A percentile compares a stretch with the other conserved stretches of the same genome.
Evolutionary conservation across 768 basidiomycete species (phyloP).

Genomic region (Boletus sp.): DNA sequence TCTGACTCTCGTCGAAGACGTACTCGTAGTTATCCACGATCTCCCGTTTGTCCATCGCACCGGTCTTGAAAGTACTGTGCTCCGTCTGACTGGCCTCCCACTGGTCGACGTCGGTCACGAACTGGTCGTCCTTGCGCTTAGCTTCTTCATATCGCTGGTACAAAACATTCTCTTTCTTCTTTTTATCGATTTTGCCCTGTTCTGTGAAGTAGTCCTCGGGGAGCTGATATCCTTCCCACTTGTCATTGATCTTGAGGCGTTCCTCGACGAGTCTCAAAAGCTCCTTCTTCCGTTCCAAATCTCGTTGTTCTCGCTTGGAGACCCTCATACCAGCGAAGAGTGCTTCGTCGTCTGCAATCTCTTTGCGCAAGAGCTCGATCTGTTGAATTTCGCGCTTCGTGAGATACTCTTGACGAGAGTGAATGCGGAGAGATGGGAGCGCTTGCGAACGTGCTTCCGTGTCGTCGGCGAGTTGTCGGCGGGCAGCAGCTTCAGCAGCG

Average conservation of each 20-base stretch:
- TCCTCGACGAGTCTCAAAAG: constrained; percentile 90
- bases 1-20: constrained; percentile 97
- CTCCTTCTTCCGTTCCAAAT: constrained; percentile 91
- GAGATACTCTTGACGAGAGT: constrained; percentile 93
- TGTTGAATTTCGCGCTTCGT: constrained; percentile 96
- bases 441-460: constrained; percentile 51
- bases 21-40: constrained; percentile 89
- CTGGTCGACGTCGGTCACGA: constrained; percentile 95
- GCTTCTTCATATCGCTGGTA: constrained; percentile 96
- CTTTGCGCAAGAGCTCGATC: constrained; percentile 87
- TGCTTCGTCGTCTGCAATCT: constrained; percentile 92
- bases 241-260: constrained; percentile 91
- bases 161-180: constrained; percentile 89
- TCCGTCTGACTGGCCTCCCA: constrained; percentile 94
- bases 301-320: constrained; percentile 75
- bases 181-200: constrained; percentile 96
- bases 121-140: constrained; percentile 88
- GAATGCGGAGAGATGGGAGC: constrained; percentile 74
- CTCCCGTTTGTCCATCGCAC: constrained; percentile 87
- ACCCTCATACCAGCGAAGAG: constrained; percentile 90
- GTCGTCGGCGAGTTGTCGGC: constrained; percentile 83
- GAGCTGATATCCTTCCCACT: constrained; percentile 92
- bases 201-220: constrained; percentile 99
- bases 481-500: constrained; percentile 78
- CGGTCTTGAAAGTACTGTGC: constrained; percentile 86